Evolutionary conservation across 2,329 filamentous ascomycete genomes (phyloP).

Genomic region (Colletotrichum sp.): DNA sequence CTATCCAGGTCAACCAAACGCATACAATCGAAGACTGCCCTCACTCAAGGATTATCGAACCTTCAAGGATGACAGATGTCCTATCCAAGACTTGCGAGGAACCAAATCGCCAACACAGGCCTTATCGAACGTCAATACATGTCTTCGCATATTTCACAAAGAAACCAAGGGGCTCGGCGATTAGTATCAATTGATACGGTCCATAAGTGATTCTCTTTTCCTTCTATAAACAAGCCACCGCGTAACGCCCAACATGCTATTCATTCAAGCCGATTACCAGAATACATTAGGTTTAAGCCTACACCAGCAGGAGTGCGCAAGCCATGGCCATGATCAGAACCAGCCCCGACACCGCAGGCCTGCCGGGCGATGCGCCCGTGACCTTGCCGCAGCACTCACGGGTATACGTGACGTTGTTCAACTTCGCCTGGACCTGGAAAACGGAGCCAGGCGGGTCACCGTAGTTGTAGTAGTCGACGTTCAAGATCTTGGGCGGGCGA

Average conservation of each 20-base stretch:
- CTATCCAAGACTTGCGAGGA: not conserved
- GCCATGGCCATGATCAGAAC: slow-evolving; percentile 2
- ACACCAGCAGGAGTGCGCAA: slow-evolving; percentile 12
- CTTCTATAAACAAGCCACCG: not conserved
- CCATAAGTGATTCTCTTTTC: not conserved
- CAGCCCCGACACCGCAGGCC: not conserved
- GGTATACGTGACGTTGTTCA: slow-evolving; percentile 76
- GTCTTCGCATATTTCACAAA: not conserved
- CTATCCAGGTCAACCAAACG: not conserved
- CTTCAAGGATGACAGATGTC: not conserved
- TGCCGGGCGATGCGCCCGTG: slow-evolving; percentile 23
- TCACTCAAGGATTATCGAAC: too few species aligned
- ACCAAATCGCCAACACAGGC: not conserved
- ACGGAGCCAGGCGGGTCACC: slow-evolving; percentile 73
- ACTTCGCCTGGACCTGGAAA: slow-evolving; percentile 72
- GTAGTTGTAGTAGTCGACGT: slow-evolving; percentile 86
- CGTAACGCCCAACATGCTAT: slow-evolving; percentile 9
- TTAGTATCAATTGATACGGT: not conserved
- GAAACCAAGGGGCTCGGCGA: not conserved
- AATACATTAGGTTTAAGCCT: not conserved
- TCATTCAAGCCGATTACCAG: not conserved
- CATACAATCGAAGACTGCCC: too few species aligned
- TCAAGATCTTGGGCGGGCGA: slow-evolving; percentile 76
- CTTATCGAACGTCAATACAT: not conserved
- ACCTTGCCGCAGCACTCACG: slow-evolving; percentile 59